Base-by-base conservation (phyloP, 2,329 filamentous ascomycete genomes). In the Stenocarpella maydis region DNA sequence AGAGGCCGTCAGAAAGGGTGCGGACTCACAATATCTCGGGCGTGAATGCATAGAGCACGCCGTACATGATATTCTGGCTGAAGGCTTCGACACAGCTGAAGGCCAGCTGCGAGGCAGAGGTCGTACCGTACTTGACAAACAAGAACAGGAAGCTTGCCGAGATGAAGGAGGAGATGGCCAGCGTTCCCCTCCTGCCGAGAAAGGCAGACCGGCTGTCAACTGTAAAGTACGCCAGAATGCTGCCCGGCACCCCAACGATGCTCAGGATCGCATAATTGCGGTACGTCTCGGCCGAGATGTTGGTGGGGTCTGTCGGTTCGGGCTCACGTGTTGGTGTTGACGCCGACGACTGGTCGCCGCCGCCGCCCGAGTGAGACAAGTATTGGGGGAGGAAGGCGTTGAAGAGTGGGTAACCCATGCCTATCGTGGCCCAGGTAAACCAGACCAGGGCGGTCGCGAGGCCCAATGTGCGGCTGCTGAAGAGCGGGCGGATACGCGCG, bases 301-400 rank as follows among this genome's bases (percentile, higher is more conserved):
- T 39, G 72, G 74, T 72, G 31, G 76, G 73, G 28, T 78, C 76
- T 37, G 77, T 77, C 17, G 77, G 73, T 17, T 73, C 82, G 41
- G 80, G 78, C 58, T 78, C 76, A 21, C 78, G 77, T 17, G 68
- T 17, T 4, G 31, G 8, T 53, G 52, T 12, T 21, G 41, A 31
- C 14, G 41, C 26, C 12, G 26, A 26, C 12, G 39, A 54, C 6
- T 9, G 15, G 39, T 31, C 50, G 17, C 50, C 64, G 24, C 65
- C 52, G 8, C 41, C 37, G 34, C 34, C 41, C 31, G 88, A 86
- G 68, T 89, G 86, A 28, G 90, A 87, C 70, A 97, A 88, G 76
- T 96, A 96, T 74, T 96, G 92, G 0, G 94, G 94, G n/a, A 97
- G 85, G 80, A 97, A 97, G 65, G 92, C 91, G 79, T 96, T 96